phyloP scores from a whole-genome alignment of 805 yeast genomes.

The Candida orba region DNA sequence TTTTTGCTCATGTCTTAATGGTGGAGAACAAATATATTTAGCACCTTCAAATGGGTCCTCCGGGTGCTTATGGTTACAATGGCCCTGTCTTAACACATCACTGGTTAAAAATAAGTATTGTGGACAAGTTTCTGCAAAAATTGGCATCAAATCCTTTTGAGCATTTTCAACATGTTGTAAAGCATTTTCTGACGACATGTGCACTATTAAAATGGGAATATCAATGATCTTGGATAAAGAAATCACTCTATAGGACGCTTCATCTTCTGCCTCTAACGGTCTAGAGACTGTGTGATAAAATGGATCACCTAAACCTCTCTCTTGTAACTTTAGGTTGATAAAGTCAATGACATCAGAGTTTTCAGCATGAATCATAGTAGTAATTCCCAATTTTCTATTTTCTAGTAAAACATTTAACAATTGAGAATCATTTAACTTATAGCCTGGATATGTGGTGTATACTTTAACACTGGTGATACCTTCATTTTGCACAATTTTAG shows the following conservation, averaged over 20 bases:
- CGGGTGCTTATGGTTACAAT: constrained; percentile 20
- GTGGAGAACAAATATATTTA: constrained; percentile 44
- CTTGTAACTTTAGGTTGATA: constrained; percentile 32
- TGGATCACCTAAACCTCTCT: constrained; percentile 33
- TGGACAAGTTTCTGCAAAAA: constrained; percentile 44
- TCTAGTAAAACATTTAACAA: constrained; percentile 32
- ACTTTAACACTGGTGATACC: constrained; percentile 23
- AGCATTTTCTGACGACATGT: constrained; percentile 39
- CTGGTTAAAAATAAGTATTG: constrained; percentile 40
- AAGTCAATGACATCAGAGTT: constrained; percentile 39
- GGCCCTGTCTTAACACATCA: constrained; percentile 26
- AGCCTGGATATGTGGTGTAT: constrained; percentile 40
- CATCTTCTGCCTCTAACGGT: constrained; percentile 40
- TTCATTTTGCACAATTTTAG: constrained; percentile 23
- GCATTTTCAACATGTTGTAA: constrained; percentile 35
- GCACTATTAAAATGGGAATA: constrained; percentile 40
- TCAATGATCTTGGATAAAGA: constrained; percentile 36
- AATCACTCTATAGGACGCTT: constrained; percentile 43
- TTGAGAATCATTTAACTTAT: constrained; percentile 34
- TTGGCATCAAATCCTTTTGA: constrained; percentile 34
- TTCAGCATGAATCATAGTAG: constrained; percentile 48
- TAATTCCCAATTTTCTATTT: constrained; percentile 34
- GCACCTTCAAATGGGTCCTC: constrained; percentile 39
- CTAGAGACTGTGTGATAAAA: constrained; percentile 40
- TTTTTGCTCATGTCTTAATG: constrained; percentile 33